phyloP scores from a whole-genome alignment of 305 asterid species.

The Fraxinus xanthoxyloides region DNA sequence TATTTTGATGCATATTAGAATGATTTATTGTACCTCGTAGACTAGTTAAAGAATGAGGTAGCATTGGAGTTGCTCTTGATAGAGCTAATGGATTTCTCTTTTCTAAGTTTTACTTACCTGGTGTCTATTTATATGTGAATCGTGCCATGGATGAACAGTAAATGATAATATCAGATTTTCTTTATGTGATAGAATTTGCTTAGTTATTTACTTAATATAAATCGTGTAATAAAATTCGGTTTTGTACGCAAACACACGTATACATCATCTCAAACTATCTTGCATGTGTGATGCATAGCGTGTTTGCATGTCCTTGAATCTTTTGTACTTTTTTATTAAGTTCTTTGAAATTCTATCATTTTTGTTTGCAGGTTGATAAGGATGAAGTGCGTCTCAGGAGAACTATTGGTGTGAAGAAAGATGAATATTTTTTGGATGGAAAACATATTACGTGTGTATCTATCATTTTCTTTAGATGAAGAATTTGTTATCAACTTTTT shows the following conservation, averaged over 20 bases:
- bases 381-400: conserved; percentile 98
- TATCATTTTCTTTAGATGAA: conserved; percentile 1
- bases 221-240: background rate
- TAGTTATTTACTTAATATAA: conserved; percentile 5
- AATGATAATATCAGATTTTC: background rate
- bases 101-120: background rate
- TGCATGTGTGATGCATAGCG: background rate
- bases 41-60: conserved; percentile 6
- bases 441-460: conserved; percentile 91
- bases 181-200: background rate
- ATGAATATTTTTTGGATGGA: conserved; percentile 95
- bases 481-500: conserved; percentile 1
- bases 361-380: conserved; percentile 74
- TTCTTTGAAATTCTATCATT: conserved; percentile 15
- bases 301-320: conserved; percentile 1
- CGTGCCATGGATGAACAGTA: background rate
- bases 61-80: background rate
- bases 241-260: background rate
- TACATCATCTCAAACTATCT: background rate
- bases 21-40: background rate
- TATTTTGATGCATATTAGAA: background rate
- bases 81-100: background rate
- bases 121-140: conserved; percentile 1
- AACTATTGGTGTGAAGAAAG: conserved; percentile 93
- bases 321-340: conserved; percentile 7